A percentile compares a stretch with the other conserved stretches of the same genome.
phyloP scores from a whole-genome alignment of 148 eudicot genomes.

The Silene uniflora region DNA sequence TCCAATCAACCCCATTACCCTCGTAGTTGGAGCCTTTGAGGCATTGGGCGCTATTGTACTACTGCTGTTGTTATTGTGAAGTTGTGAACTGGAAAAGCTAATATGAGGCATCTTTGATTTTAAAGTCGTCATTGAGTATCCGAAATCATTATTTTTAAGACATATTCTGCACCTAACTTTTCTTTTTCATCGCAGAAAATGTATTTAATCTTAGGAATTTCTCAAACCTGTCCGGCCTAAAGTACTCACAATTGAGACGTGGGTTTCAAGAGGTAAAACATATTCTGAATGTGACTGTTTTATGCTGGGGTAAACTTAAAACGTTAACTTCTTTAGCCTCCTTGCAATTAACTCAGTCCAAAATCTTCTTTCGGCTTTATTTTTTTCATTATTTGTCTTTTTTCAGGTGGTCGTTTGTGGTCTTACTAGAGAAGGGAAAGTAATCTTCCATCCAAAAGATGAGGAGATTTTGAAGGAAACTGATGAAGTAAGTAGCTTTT shows the following conservation, averaged over 20 bases:
- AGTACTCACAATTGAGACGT: slow-evolving; percentile 64
- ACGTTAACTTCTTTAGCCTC: not conserved
- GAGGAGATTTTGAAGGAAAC: slow-evolving; percentile 60
- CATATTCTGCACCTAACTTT: not conserved
- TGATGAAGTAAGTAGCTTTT: slow-evolving; percentile 65
- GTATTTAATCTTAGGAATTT: slow-evolving; percentile 78
- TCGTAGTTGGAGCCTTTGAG: not conserved
- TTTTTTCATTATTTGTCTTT: not conserved
- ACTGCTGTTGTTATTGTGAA: not conserved
- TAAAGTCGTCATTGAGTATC: not conserved
- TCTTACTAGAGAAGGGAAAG: slow-evolving; percentile 57
- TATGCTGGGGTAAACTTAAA: not conserved
- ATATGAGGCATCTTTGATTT: not conserved
- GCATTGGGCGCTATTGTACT: not conserved
- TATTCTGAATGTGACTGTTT: slow-evolving; percentile 3
- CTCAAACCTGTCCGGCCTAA: slow-evolving; percentile 59
- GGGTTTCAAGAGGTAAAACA: slow-evolving; percentile 69
- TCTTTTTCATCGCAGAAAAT: slow-evolving; percentile 61
- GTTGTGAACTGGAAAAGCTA: not conserved
- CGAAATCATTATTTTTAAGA: not conserved
- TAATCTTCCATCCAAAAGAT: slow-evolving; percentile 83
- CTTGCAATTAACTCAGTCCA: not conserved
- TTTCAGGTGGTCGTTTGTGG: slow-evolving; percentile 91
- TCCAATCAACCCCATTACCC: no score
- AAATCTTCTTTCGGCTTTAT: not conserved